A percentile compares a stretch with the other conserved stretches of the same genome.
phyloP scores from a whole-genome alignment of 345 rosid genomes.

The Eucalyptus microcorys region DNA sequence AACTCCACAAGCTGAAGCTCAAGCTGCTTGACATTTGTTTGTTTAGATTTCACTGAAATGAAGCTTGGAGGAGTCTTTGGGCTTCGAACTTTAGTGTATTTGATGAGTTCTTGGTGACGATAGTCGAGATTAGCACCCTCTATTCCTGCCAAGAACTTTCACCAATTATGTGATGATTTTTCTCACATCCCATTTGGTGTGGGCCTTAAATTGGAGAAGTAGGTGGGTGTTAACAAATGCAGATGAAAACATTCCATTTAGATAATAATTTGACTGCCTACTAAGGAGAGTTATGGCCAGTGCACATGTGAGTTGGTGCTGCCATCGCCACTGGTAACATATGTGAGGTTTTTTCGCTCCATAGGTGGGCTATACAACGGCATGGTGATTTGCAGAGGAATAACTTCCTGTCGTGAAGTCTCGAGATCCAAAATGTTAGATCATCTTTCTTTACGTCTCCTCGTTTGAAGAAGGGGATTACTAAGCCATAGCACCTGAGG shows the following conservation, averaged over 20 bases:
- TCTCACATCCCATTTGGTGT: neutral
- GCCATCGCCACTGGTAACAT: neutral
- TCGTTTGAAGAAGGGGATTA: neutral
- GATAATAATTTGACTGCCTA: neutral
- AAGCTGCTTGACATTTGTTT: slow-evolving; percentile 34
- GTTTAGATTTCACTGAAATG: neutral
- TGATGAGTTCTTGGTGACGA: neutral
- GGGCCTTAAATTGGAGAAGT: neutral
- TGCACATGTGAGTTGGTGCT: neutral
- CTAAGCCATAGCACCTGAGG: neutral
- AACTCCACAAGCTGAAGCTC: slow-evolving; percentile 24
- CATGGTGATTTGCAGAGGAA: neutral
- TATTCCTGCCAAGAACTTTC: neutral
- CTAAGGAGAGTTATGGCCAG: neutral
- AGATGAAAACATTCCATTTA: neutral
- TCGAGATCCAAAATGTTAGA: neutral
- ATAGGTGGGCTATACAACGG: neutral
- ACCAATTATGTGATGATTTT: neutral
- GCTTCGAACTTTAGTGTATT: no score
- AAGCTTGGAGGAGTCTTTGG: neutral
- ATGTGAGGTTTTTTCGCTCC: neutral
- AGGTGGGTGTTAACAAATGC: neutral
- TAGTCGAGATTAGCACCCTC: neutral
- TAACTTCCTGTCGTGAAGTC: neutral
- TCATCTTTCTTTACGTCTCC: neutral